Percentiles rank a stretch among this genome's conserved stretches.
Conservation (phyloP, 2,329 filamentous ascomycete species). For the Phyllosticta ampelicida region DNA sequence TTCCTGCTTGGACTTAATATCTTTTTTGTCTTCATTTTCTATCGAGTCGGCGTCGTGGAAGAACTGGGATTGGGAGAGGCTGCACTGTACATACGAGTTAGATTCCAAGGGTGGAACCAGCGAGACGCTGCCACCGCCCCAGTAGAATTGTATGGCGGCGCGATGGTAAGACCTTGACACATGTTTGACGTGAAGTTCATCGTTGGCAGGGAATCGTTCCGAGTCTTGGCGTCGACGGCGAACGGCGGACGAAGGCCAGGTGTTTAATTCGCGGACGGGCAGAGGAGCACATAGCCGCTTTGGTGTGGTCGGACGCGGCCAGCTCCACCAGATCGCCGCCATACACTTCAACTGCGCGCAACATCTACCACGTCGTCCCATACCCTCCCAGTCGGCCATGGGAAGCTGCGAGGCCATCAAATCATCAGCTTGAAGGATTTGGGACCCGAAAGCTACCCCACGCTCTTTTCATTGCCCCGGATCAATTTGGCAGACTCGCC, state of each 20-base stretch:
- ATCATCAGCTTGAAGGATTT: constrained; percentile 7
- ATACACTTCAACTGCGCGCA: not conserved
- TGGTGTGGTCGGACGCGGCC: not conserved
- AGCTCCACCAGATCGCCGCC: not conserved
- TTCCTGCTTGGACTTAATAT: not conserved
- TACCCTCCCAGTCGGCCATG: constrained; percentile 3
- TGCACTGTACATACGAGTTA: not conserved
- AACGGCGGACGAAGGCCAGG: not conserved
- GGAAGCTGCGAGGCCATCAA: not conserved
- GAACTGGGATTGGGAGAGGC: not conserved
- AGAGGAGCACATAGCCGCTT: not conserved
- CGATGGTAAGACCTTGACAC: not conserved
- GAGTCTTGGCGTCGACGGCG: not conserved
- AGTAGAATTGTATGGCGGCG: not conserved
- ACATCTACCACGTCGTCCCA: not conserved
- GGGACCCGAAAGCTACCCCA: not conserved
- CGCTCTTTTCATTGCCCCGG: not conserved
- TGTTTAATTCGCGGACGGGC: not conserved
- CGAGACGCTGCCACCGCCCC: not conserved
- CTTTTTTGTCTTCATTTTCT: not conserved
- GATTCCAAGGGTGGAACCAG: not conserved
- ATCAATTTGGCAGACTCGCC: not conserved
- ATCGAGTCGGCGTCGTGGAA: not conserved
- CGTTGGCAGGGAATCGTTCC: not conserved
- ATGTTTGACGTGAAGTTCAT: not conserved